Percentiles rank a stretch among this genome's conserved stretches.
These are phyloP conservation scores for Petunia secreta DNA, from an alignment of 257 asterid genomes.

Conservation along the genomic window DNA sequence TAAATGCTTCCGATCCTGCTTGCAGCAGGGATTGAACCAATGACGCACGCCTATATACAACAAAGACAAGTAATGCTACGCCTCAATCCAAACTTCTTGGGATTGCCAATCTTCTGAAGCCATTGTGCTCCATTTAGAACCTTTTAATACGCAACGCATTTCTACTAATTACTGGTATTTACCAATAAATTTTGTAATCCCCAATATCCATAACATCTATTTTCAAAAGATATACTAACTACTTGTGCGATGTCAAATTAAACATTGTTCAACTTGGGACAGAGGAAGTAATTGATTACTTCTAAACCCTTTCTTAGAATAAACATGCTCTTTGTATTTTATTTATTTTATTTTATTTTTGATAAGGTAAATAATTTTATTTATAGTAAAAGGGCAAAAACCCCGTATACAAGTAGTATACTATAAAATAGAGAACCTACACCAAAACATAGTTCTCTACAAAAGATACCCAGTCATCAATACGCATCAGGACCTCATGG, in stretches of 20 bases:
- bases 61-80: conserved; percentile 1
- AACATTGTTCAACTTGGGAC: not conserved
- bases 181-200: not conserved
- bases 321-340: not conserved
- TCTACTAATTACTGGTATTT: not conserved
- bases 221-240: not conserved
- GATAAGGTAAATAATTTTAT: no score
- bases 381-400: no score
- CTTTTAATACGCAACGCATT: not conserved
- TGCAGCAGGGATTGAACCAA: no score
- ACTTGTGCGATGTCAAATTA: not conserved
- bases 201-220: not conserved
- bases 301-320: not conserved
- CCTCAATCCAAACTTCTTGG: not conserved
- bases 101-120: not conserved
- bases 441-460: no score
- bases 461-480: no score
- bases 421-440: no score
- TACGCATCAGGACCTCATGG: no score
- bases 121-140: not conserved
- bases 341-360: not conserved
- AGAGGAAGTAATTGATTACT: not conserved
- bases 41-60: not conserved
- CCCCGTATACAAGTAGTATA: no score
- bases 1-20: no score